Evolutionary conservation across 2,329 filamentous ascomycete species (phyloP).

Genomic region (Zopfia rhizophila): DNA sequence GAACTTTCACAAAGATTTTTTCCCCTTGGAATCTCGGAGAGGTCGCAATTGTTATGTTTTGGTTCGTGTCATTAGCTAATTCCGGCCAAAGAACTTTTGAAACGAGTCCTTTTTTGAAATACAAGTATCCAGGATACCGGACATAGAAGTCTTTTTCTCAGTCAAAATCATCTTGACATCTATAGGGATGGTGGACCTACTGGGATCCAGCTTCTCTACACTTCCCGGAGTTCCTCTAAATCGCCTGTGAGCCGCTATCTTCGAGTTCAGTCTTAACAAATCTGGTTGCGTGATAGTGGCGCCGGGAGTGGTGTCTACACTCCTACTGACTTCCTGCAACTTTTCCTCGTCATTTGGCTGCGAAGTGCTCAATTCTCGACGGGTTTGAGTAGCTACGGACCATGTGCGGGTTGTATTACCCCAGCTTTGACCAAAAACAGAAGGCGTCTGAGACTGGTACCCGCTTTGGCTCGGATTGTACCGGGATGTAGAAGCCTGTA

Average conservation of each 20-base stretch:
- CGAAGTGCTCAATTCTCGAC: too few species aligned
- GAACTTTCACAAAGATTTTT: constrained; percentile 22
- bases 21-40: constrained; percentile 10
- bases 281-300: neutral
- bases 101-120: constrained; percentile 10
- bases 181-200: neutral
- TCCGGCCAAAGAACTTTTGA: constrained; percentile 29
- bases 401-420: too few species aligned
- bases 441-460: too few species aligned
- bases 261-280: neutral
- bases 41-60: constrained; percentile 22
- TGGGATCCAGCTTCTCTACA: constrained; percentile 7
- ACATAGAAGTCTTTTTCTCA: constrained; percentile 12
- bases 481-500: too few species aligned
- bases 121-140: constrained; percentile 1
- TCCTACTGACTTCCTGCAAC: neutral
- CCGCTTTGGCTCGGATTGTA: too few species aligned
- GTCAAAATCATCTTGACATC: neutral
- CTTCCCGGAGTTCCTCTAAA: constrained; percentile 1
- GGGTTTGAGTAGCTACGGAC: too few species aligned
- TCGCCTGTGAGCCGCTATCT: neutral
- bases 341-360: neutral
- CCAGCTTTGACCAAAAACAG: too few species aligned
- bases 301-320: neutral
- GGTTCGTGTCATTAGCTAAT: constrained; percentile 4